phyloP scores from a whole-genome alignment of 2,329 filamentous ascomycete species.

The Hymenoscyphus scutula region DNA sequence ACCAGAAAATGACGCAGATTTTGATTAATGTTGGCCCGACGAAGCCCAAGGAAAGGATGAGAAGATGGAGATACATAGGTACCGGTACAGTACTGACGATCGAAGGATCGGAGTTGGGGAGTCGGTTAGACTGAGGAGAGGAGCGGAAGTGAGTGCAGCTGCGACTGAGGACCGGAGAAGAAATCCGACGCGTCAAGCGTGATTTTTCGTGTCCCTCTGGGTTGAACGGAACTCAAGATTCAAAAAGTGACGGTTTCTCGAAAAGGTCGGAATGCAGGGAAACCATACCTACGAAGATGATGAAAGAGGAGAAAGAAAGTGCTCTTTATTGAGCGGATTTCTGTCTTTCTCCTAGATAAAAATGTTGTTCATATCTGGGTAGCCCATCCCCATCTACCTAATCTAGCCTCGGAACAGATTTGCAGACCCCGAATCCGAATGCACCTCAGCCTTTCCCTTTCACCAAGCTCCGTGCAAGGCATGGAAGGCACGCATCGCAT shows the following conservation, averaged over 20 bases:
- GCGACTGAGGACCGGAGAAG: neutral
- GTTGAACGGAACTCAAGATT: neutral
- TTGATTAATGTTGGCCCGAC: neutral
- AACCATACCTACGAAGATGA: no score
- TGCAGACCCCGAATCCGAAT: neutral
- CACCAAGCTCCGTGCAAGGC: neutral
- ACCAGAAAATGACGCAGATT: slow-evolving; percentile 4
- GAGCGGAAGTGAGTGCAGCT: neutral
- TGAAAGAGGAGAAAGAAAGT: no score
- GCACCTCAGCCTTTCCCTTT: neutral
- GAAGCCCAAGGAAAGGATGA: neutral
- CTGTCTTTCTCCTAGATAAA: no score
- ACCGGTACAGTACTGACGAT: no score
- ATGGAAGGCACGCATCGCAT: neutral
- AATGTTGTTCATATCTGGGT: no score
- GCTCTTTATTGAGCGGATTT: no score
- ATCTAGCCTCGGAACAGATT: neutral
- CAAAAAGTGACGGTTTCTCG: no score
- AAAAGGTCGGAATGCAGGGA: no score
- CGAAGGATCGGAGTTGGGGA: neutral
- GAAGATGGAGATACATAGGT: neutral
- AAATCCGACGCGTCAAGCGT: neutral
- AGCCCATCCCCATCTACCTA: no score
- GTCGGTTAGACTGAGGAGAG: neutral
- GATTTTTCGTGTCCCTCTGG: neutral